Conservation (phyloP, 108 stramenopile genomes). For the Schizochytrium sp. region DNA sequence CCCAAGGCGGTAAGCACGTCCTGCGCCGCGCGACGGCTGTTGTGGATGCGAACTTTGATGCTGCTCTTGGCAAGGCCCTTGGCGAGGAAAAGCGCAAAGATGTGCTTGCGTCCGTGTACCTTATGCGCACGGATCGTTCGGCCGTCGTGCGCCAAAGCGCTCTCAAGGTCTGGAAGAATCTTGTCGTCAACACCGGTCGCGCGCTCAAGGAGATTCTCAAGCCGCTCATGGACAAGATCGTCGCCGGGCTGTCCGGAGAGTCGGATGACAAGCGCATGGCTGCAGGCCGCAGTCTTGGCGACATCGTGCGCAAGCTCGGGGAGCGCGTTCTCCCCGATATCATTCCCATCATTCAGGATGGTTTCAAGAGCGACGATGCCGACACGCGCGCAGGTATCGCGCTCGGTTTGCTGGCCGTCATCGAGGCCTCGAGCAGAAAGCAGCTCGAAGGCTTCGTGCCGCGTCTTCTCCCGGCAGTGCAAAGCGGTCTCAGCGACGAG, state of each 20-base stretch:
- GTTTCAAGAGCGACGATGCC: slow-evolving; percentile 69
- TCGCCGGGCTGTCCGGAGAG: slow-evolving; percentile 62
- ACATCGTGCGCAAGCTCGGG: slow-evolving; percentile 90
- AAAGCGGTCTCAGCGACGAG: slow-evolving; percentile 85
- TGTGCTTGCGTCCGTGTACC: slow-evolving; percentile 81
- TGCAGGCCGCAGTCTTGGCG: slow-evolving; percentile 88
- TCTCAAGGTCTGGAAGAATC: slow-evolving; percentile 94
- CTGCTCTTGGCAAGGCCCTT: slow-evolving; percentile 70
- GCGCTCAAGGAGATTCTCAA: slow-evolving; percentile 85
- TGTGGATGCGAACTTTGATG: slow-evolving; percentile 36
- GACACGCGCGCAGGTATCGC: slow-evolving; percentile 80
- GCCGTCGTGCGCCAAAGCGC: slow-evolving; percentile 82
- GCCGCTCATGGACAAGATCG: slow-evolving; percentile 71
- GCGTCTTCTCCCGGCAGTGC: slow-evolving; percentile 80
- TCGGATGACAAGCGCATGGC: slow-evolving; percentile 72
- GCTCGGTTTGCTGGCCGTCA: slow-evolving; percentile 87
- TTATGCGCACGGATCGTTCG: slow-evolving; percentile 76
- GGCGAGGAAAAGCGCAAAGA: slow-evolving; percentile 67
- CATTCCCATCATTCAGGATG: slow-evolving; percentile 79
- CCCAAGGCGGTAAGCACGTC: background rate
- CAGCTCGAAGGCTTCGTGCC: slow-evolving; percentile 80
- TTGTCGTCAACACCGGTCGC: slow-evolving; percentile 85
- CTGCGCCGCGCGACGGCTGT: background rate
- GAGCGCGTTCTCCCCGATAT: slow-evolving; percentile 89
- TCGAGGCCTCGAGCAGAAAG: slow-evolving; percentile 71